Evolutionary conservation across 768 basidiomycete genomes (phyloP), one percentile per base, ranked within the genome.

Genomic region (Tulasnella sp.): DNA sequence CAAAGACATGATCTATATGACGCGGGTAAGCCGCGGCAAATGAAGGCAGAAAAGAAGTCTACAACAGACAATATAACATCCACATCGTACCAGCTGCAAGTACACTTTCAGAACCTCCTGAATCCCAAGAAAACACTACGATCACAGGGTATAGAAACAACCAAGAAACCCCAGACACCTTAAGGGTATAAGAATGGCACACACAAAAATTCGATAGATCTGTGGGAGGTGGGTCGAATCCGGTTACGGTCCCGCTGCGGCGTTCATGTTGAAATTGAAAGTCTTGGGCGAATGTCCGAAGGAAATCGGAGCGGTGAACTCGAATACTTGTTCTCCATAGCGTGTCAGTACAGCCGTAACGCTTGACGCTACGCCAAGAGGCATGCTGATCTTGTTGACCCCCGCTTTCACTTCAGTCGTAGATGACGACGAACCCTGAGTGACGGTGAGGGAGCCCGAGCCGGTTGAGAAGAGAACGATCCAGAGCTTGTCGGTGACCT

Each of bases 341-440:
- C 77, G 71, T 23, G 37, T 73, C 18, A 77, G 40, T 2, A 71
- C 71, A 15, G 77, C 77, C 23, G 77, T 76, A 20, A 83, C 87
- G 92, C 74, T 35, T 15, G 88, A 1, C 82, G 75, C 86, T 35
- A 88, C 89, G 13, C 89, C 90, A n/a, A 88, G 89, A 16, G 88
- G 85, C 9, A 93, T 83, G 29, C 89, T 88, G 67, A 77, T 48
- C 55, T 73, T 77, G 40, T 77, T 77, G 37, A 77, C 77, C 18
- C 77, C 77, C 7, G 40, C 35, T 29, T 48, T 57, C 7, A 77
- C 77, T 32, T 72, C 16, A 18, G 44, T 35, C 40, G 69, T 71
- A 15, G 40, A 35, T 7, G 69, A 48, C 13, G 40, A 48, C 10
- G 69, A 51, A 18, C 77, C 77, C 35, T 70, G 70, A 1, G 77